Conservation (phyloP, 495 filamentous ascomycete genomes). For the Apodospora peruviana region DNA sequence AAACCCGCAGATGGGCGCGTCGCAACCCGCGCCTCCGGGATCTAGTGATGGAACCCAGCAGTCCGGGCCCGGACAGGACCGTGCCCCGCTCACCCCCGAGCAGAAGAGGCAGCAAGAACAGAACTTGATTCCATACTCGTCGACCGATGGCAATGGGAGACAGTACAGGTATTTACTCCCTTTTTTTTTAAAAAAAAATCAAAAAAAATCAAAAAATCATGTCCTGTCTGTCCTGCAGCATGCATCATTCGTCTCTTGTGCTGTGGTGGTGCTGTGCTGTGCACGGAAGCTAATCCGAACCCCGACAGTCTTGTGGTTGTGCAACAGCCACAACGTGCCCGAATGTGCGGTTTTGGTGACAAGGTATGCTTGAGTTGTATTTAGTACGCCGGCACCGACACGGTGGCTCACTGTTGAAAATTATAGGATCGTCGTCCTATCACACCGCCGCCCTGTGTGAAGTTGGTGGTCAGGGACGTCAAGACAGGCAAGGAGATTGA, state of each 20-base stretch:
- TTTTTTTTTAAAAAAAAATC: background rate
- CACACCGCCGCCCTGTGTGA: conserved; percentile 89
- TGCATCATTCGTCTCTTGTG: too few relatives aligned
- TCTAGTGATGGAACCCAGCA: conserved; percentile 13
- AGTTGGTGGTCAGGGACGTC: conserved; percentile 74
- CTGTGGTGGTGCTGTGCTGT: background rate
- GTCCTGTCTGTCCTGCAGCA: too few relatives aligned
- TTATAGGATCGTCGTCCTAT: conserved; percentile 92
- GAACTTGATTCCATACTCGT: conserved; percentile 26
- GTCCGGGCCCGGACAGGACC: conserved; percentile 13
- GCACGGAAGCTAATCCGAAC: too few relatives aligned
- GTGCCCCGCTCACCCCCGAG: conserved; percentile 20
- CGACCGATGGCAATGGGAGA: conserved; percentile 19
- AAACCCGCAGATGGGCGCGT: conserved; percentile 11
- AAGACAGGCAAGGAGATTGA: conserved; percentile 81
- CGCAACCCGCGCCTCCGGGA: conserved; percentile 15
- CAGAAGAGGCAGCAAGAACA: conserved; percentile 21
- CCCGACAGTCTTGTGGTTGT: conserved; percentile 66
- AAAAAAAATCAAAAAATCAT: too few relatives aligned
- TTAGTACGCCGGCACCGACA: conserved; percentile 1
- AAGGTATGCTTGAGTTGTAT: conserved; percentile 55
- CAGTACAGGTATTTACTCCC: conserved; percentile 18
- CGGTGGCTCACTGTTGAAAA: conserved; percentile 4
- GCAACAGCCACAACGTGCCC: conserved; percentile 88
- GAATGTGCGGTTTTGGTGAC: conserved; percentile 99